Evolutionary conservation across 2,329 filamentous ascomycete species (phyloP).

Genomic region (Fusarium chaquense): DNA sequence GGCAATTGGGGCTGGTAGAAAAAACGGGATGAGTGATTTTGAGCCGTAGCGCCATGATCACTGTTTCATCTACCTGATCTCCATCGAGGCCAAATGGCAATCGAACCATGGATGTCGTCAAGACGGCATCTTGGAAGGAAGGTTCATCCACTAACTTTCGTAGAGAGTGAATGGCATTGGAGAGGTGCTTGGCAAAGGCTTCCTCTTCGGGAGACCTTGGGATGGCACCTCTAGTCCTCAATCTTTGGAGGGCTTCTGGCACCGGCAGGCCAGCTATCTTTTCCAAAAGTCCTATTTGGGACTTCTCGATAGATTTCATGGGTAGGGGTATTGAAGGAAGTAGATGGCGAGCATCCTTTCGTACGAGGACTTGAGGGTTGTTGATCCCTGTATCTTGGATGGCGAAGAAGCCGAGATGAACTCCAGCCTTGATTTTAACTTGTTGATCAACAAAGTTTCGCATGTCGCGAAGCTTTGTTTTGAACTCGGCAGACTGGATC

Average conservation of each 20-base stretch:
- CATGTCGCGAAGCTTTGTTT: slow-evolving; percentile 72
- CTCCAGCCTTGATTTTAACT: slow-evolving; percentile 56
- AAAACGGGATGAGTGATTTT: slow-evolving; percentile 71
- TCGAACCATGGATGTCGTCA: slow-evolving; percentile 58
- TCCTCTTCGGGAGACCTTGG: slow-evolving; percentile 52
- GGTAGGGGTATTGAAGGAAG: slow-evolving; percentile 70
- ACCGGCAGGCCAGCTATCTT: slow-evolving; percentile 61
- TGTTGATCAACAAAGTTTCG: slow-evolving; percentile 64
- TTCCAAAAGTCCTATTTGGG: slow-evolving; percentile 66
- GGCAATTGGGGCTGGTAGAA: slow-evolving; percentile 62
- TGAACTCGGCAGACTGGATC: slow-evolving; percentile 72
- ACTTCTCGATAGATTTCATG: slow-evolving; percentile 62
- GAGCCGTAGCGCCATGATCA: slow-evolving; percentile 69
- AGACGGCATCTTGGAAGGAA: slow-evolving; percentile 59
- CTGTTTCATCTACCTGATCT: slow-evolving; percentile 32
- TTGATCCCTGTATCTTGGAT: slow-evolving; percentile 48
- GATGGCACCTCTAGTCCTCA: slow-evolving; percentile 52
- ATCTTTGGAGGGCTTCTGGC: slow-evolving; percentile 42
- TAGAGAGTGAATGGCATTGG: slow-evolving; percentile 56
- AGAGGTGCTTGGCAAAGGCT: slow-evolving; percentile 60
- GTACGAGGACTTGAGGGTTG: slow-evolving; percentile 73
- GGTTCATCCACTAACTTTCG: slow-evolving; percentile 57
- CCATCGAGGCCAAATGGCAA: slow-evolving; percentile 53
- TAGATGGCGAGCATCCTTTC: slow-evolving; percentile 66
- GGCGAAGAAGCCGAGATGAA: slow-evolving; percentile 70